These are phyloP conservation scores for Cryptococcus maquisensis DNA, from an alignment of 1,284 basidiomycete genomes.

Conservation along the genomic window DNA sequence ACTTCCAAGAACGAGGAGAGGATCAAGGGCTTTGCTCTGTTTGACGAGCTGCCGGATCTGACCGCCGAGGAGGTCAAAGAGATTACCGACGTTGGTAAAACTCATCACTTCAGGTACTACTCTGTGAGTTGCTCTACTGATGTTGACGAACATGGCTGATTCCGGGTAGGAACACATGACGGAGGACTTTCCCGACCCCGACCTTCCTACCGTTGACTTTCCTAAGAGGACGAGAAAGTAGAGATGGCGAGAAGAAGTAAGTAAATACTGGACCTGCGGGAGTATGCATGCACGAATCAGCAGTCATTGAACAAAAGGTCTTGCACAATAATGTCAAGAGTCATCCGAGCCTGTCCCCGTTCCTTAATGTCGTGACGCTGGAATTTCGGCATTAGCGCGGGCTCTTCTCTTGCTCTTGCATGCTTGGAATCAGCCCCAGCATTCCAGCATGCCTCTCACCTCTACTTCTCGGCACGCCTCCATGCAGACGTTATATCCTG, in stretches of 20 bases:
- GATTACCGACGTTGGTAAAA: slow-evolving; percentile 61
- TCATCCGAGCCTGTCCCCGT: no score
- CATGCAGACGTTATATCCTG: no score
- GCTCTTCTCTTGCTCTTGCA: no score
- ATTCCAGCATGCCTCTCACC: no score
- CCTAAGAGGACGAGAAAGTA: neutral
- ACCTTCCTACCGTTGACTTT: slow-evolving; percentile 25
- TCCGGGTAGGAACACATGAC: slow-evolving; percentile 36
- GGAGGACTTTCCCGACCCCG: slow-evolving; percentile 39
- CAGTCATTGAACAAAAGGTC: no score
- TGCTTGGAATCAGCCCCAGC: no score
- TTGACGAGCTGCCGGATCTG: slow-evolving; percentile 56
- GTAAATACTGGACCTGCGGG: no score
- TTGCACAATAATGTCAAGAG: no score
- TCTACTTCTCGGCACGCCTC: no score
- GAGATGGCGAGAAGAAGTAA: neutral
- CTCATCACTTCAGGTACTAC: slow-evolving; percentile 56
- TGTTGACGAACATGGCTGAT: neutral
- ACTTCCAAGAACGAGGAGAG: slow-evolving; percentile 63
- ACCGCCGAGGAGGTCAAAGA: slow-evolving; percentile 59
- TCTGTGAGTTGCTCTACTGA: slow-evolving; percentile 10
- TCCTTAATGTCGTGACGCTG: no score
- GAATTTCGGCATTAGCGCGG: no score
- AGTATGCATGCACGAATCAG: no score
- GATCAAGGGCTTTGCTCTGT: slow-evolving; percentile 60